Conservation (phyloP, 2,329 filamentous ascomycete genomes). For the Aspergillus clavatus region DNA sequence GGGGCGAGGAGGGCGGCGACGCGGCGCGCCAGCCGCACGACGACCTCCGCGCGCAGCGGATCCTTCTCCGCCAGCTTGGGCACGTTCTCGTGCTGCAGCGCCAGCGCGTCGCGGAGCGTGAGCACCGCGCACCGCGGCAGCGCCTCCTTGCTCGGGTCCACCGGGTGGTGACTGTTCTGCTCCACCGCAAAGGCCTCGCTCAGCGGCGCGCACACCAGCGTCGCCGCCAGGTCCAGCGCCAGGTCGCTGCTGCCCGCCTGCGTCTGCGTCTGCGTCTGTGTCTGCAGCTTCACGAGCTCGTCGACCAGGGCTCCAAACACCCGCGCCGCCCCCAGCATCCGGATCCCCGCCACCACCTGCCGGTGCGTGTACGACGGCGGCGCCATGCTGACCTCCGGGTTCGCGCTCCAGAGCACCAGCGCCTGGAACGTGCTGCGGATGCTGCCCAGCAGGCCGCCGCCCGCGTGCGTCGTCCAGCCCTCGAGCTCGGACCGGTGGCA, state of each 20-base stretch:
- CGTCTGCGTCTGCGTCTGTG: constrained; percentile 39
- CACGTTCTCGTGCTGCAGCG: constrained; percentile 35
- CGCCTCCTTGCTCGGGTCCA: constrained; percentile 30
- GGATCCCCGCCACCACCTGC: constrained; percentile 44
- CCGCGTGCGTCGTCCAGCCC: constrained; percentile 46
- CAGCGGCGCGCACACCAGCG: constrained; percentile 40
- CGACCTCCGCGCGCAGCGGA: constrained; percentile 39
- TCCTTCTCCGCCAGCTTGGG: constrained; percentile 41
- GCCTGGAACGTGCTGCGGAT: constrained; percentile 49
- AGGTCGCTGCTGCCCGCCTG: constrained; percentile 38
- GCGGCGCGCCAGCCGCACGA: constrained; percentile 44
- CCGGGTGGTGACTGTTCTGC: constrained; percentile 32
- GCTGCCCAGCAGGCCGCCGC: constrained; percentile 44
- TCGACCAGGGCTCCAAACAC: constrained; percentile 38
- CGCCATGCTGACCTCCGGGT: constrained; percentile 47
- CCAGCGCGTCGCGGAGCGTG: constrained; percentile 40
- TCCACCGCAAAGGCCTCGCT: constrained; percentile 38
- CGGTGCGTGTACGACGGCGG: constrained; percentile 54
- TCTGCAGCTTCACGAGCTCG: too few relatives aligned
- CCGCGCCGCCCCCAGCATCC: constrained; percentile 37
- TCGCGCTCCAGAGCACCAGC: constrained; percentile 50
- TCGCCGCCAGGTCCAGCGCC: constrained; percentile 42
- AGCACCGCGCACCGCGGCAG: constrained; percentile 32
- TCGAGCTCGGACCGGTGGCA: constrained; percentile 48
- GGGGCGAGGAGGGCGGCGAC: constrained; percentile 39